A percentile compares a stretch with the other conserved stretches of the same genome.
These are phyloP conservation scores for Echinochloa phyllopogon DNA, from an alignment of 176 grass and related monocot genomes.

Conservation along the genomic window DNA sequence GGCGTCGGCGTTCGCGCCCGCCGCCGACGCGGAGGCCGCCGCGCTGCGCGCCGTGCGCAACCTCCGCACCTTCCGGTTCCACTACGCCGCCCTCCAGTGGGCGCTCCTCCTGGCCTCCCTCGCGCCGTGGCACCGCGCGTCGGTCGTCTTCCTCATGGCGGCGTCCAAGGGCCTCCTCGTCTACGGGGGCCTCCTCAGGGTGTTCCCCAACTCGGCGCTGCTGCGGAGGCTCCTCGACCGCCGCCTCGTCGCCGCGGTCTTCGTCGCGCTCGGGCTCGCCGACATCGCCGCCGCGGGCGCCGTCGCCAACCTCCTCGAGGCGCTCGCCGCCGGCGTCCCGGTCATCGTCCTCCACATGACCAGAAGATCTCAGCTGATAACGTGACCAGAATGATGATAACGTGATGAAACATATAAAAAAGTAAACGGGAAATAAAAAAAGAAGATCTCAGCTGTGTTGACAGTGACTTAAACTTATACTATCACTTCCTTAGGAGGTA, in stretches of 20 bases:
- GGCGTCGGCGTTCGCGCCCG: constrained; percentile 54
- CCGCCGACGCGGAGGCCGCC: constrained; percentile 69
- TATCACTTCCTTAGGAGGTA: too few relatives aligned
- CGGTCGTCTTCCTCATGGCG: constrained; percentile 90
- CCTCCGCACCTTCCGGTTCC: constrained; percentile 68
- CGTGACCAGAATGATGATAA: too few relatives aligned
- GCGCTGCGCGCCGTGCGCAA: constrained; percentile 84
- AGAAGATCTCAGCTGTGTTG: too few relatives aligned
- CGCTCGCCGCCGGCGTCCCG: constrained; percentile 56
- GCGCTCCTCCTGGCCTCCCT: constrained; percentile 69
- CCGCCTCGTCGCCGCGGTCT: constrained; percentile 56
- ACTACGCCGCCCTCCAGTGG: constrained; percentile 78
- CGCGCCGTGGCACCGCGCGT: constrained; percentile 57
- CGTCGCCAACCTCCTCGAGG: constrained; percentile 59
- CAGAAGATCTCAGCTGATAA: too few relatives aligned
- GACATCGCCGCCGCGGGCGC: constrained; percentile 64
- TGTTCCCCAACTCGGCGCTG: constrained; percentile 64
- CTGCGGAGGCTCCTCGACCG: constrained; percentile 76
- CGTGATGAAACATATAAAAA: too few relatives aligned
- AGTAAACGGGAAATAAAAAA: too few relatives aligned
- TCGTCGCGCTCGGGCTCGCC: constrained; percentile 61
- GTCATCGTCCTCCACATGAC: constrained; percentile 67
- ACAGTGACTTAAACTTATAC: too few relatives aligned
- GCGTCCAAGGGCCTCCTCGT: constrained; percentile 74
- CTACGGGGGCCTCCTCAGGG: constrained; percentile 68